A percentile compares a stretch with the other conserved stretches of the same genome.
These are phyloP conservation scores for Limnomonas spitsbergensis DNA, from an alignment of 139 green algal genomes.

Conservation along the genomic window DNA sequence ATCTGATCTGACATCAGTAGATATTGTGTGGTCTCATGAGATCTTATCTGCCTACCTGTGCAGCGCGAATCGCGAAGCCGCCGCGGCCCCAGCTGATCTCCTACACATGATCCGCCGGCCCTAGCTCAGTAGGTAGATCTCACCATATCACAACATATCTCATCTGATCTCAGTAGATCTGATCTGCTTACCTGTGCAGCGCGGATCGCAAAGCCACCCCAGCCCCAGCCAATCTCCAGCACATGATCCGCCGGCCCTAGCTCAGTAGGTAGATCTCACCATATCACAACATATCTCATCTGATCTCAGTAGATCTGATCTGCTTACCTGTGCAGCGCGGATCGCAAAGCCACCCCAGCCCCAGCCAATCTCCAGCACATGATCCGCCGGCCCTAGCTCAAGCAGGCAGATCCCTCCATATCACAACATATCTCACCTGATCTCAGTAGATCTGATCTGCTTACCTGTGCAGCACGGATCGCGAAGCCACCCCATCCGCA, in stretches of 20 bases:
- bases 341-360: constrained; percentile 95
- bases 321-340: constrained; percentile 51
- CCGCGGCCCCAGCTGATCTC: constrained; percentile 98
- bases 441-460: constrained; percentile 45
- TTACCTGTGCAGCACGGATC: constrained; percentile 67
- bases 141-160: too few species aligned
- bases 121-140: too few species aligned
- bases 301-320: too few species aligned
- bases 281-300: too few species aligned
- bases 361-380: constrained; percentile 96
- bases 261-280: too few species aligned
- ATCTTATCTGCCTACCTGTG: constrained; percentile 43
- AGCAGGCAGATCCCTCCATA: too few species aligned
- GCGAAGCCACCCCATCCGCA: constrained; percentile 95
- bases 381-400: too few species aligned
- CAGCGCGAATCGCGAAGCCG: constrained; percentile 81
- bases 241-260: constrained; percentile 83
- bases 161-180: too few species aligned
- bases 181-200: constrained; percentile 51
- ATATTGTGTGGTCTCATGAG: too few species aligned
- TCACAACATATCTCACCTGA: too few species aligned
- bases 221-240: constrained; percentile 96
- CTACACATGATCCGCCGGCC: constrained; percentile 86
- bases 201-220: constrained; percentile 89
- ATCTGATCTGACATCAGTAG: too few species aligned